Conservation (phyloP, 73 alveolate species). For the Tetrahymena borealis region DNA sequence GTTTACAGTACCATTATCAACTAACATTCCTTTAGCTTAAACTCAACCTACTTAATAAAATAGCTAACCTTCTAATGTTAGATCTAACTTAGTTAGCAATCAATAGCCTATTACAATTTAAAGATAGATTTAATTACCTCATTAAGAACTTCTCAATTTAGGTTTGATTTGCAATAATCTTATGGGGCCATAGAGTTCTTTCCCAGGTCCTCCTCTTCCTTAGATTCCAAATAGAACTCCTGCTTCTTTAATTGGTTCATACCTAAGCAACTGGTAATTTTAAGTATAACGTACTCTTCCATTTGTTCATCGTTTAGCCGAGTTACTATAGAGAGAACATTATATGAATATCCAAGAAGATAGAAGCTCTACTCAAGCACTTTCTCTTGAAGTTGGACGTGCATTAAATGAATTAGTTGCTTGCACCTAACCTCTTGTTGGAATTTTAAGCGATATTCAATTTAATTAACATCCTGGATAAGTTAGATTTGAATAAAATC, state of each 20-base stretch:
- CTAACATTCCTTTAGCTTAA: background rate
- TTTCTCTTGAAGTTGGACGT: conserved; percentile 1
- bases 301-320: background rate
- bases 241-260: background rate
- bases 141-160: background rate
- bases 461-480: background rate
- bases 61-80: background rate
- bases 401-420: background rate
- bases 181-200: background rate
- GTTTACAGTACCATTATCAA: background rate
- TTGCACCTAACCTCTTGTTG: background rate
- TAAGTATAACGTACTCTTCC: background rate
- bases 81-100: background rate
- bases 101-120: background rate
- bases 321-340: background rate
- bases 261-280: background rate
- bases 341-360: background rate
- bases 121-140: background rate
- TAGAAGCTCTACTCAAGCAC: background rate
- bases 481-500: background rate
- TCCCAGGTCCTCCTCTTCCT: background rate
- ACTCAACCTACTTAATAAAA: background rate
- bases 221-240: background rate
- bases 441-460: background rate
- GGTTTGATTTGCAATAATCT: background rate